These are phyloP conservation scores for Acrodontium crateriforme DNA, from an alignment of 2,329 filamentous ascomycete species.

Conservation along the genomic window DNA sequence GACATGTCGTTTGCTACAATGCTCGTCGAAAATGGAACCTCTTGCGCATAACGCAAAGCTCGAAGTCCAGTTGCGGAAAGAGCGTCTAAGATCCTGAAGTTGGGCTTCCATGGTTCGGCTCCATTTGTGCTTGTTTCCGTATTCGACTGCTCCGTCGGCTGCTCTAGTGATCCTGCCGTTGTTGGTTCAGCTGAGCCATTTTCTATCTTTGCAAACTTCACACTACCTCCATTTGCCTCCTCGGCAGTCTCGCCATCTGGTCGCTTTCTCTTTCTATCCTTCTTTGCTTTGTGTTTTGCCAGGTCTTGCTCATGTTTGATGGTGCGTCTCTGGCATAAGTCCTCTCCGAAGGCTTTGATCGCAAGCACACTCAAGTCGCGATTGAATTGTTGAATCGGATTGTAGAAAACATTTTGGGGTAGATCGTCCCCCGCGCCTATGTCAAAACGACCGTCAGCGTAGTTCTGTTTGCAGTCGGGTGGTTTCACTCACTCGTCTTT, in stretches of 20 bases:
- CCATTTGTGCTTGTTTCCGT: constrained; percentile 3
- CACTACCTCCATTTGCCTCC: constrained; percentile 3
- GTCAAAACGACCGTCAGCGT: constrained; percentile 15
- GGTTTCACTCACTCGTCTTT: constrained; percentile 12
- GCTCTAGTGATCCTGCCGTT: background rate
- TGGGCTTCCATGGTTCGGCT: constrained; percentile 20
- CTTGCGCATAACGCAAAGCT: constrained; percentile 79
- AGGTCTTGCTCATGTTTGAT: constrained; percentile 19
- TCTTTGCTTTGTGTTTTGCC: constrained; percentile 17
- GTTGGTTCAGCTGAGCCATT: background rate
- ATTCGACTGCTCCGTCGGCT: background rate
- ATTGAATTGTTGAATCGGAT: constrained; percentile 98
- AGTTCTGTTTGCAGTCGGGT: constrained; percentile 24
- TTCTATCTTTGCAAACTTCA: constrained; percentile 3
- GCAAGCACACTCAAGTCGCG: constrained; percentile 85
- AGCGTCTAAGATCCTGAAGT: constrained; percentile 82
- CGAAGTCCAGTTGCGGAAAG: constrained; percentile 87
- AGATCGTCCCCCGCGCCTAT: constrained; percentile 37
- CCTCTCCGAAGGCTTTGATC: constrained; percentile 76
- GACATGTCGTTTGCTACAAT: constrained; percentile 75
- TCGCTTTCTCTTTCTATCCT: constrained; percentile 21
- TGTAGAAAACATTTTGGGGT: constrained; percentile 83
- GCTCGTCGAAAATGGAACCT: constrained; percentile 47
- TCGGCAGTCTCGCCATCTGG: constrained; percentile 12
- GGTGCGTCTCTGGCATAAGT: constrained; percentile 25